phyloP scores from a whole-genome alignment of 495 filamentous ascomycete species.

The Penicillium canariense region DNA sequence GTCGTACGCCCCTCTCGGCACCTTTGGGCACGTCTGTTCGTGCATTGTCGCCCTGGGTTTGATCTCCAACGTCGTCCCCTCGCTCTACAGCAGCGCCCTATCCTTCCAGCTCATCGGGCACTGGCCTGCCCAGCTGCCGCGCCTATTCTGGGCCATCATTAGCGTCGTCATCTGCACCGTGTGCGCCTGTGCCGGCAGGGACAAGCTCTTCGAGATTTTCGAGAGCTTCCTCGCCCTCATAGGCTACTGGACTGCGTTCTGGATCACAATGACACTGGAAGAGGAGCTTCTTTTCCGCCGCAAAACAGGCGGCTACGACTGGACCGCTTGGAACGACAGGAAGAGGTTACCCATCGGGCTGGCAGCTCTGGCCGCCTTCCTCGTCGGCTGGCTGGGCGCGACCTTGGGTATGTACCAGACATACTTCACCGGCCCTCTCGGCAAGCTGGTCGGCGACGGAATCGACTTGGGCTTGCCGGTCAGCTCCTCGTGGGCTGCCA shows the following conservation, averaged over 20 bases:
- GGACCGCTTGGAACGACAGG: conserved; percentile 54
- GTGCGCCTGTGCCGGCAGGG: conserved; percentile 52
- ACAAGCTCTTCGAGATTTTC: conserved; percentile 54
- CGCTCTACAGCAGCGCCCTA: conserved; percentile 59
- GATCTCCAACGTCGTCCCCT: conserved; percentile 63
- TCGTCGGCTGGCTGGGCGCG: conserved; percentile 62
- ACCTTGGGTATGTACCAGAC: conserved; percentile 61
- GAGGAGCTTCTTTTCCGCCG: conserved; percentile 54
- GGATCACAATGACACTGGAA: conserved; percentile 50
- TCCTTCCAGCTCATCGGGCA: conserved; percentile 56
- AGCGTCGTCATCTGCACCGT: conserved; percentile 53
- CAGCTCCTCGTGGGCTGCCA: conserved; percentile 41
- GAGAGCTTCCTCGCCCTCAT: conserved; percentile 59
- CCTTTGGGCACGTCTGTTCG: conserved; percentile 63
- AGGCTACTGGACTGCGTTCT: conserved; percentile 59
- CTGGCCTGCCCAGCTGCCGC: conserved; percentile 43
- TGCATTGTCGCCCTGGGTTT: conserved; percentile 62
- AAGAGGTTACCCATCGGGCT: conserved; percentile 54
- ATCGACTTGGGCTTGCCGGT: conserved; percentile 47
- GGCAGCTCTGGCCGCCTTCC: conserved; percentile 55
- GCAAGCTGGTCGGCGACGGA: conserved; percentile 34
- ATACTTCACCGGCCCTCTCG: conserved; percentile 59
- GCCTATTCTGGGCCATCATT: conserved; percentile 49
- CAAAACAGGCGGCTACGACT: conserved; percentile 47
- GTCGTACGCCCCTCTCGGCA: conserved; percentile 52